phyloP scores from a whole-genome alignment of 2,329 filamentous ascomycete species.

The Ophiostoma ulmi region DNA sequence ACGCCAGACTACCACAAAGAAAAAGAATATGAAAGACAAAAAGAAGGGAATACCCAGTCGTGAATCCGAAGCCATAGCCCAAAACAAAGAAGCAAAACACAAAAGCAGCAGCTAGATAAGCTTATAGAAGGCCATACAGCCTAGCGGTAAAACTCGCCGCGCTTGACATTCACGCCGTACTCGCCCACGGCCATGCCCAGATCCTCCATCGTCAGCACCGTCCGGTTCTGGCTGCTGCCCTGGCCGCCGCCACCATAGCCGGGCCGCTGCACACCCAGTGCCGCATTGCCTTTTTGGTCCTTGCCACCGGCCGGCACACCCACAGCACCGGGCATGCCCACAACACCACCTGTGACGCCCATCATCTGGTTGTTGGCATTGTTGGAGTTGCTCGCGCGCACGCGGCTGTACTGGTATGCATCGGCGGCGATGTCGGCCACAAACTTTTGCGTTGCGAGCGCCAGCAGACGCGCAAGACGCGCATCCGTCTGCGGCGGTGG shows the following conservation, averaged over 20 bases:
- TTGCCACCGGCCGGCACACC: constrained; percentile 42
- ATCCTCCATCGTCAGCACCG: constrained; percentile 97
- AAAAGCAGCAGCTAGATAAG: neutral
- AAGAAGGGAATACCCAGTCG: constrained; percentile 14
- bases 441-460: constrained; percentile 98
- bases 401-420: constrained; percentile 95
- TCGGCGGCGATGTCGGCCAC: constrained; percentile 96
- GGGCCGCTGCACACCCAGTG: constrained; percentile 68
- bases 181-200: constrained; percentile 96
- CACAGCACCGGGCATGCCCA: constrained; percentile 41
- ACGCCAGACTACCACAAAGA: constrained; percentile 3
- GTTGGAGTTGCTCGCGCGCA: constrained; percentile 77
- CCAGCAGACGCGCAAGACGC: constrained; percentile 85
- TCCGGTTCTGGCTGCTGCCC: constrained; percentile 81
- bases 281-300: constrained; percentile 55
- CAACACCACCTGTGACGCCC: constrained; percentile 63
- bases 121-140: too few relatives aligned
- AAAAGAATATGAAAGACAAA: constrained; percentile 13
- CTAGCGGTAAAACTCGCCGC: constrained; percentile 91
- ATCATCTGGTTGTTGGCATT: constrained; percentile 89
- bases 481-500: constrained; percentile 86
- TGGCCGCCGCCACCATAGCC: constrained; percentile 85
- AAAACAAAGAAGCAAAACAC: neutral
- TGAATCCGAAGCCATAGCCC: constrained; percentile 9
- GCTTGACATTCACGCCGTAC: constrained; percentile 96